phyloP scores from a whole-genome alignment of 768 basidiomycete species.

The Mrakia hoshinonis region DNA sequence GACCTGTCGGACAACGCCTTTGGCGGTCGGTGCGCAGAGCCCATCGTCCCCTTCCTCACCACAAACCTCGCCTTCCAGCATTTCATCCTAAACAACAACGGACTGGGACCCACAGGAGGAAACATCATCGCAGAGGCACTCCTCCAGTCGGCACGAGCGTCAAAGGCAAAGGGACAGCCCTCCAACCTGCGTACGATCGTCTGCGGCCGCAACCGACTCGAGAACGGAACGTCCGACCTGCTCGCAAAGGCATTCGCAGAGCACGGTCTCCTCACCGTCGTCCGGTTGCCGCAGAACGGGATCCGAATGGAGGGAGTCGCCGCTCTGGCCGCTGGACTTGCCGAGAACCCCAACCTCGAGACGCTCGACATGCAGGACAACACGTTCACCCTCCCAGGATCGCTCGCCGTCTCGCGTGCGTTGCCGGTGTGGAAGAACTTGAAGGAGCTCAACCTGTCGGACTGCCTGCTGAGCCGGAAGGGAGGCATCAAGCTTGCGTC shows the following conservation, averaged over 20 bases:
- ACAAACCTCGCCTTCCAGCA: slow-evolving; percentile 71
- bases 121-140: slow-evolving; percentile 75
- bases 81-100: slow-evolving; percentile 91
- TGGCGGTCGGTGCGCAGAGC: slow-evolving; percentile 86
- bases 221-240: slow-evolving; percentile 70
- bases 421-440: slow-evolving; percentile 64
- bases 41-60: slow-evolving; percentile 80
- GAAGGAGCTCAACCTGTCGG: slow-evolving; percentile 75
- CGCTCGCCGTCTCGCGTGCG: slow-evolving; percentile 55
- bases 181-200: slow-evolving; percentile 71
- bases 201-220: slow-evolving; percentile 92
- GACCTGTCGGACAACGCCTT: slow-evolving; percentile 95
- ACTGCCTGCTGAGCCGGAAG: slow-evolving; percentile 76
- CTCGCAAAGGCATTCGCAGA: slow-evolving; percentile 85
- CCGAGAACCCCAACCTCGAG: slow-evolving; percentile 57
- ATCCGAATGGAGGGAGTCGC: slow-evolving; percentile 86
- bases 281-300: slow-evolving; percentile 95
- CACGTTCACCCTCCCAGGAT: slow-evolving; percentile 50
- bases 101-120: slow-evolving; percentile 84
- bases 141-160: slow-evolving; percentile 60
- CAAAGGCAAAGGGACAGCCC: slow-evolving; percentile 52
- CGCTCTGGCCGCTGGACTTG: slow-evolving; percentile 64
- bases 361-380: slow-evolving; percentile 84
- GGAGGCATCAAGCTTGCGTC: slow-evolving; percentile 62
- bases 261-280: slow-evolving; percentile 65